Base-by-base conservation (phyloP, 371 early-diverging fungal species). In the Coemansia sp. region DNA sequence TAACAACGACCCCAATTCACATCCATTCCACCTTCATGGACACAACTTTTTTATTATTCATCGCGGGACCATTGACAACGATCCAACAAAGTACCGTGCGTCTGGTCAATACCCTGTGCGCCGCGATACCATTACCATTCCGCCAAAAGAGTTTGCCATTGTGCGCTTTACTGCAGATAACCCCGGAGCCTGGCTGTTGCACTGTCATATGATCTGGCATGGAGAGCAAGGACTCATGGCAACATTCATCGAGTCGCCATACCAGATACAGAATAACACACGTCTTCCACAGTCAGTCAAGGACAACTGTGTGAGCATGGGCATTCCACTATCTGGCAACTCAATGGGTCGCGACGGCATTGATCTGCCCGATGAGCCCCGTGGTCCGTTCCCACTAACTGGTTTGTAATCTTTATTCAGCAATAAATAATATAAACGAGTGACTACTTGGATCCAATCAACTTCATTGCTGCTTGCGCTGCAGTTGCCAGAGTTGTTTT, bases 1-100 rank as follows among this genome's bases (percentile, higher is more conserved):
- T 76, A 93, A 92, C 72, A 66, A 79, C 22, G 89, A 90, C 52
- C 67, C 69, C 26, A 86, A 84, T 60, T 77, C 79, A 64, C 91
- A 92, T 72, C 91, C 90, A 57, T 90, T 91, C 86, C 92, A 91
- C 79, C 77, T 90, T n/a, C 93, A 92, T 77, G 93, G 93, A n/a
- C 91, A 92, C 77, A 81, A 79, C 48, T 92, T 91, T 82, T 87
- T 87, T 66, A 74, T 92, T 34, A 83, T 90, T 37, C 83, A 53
- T 21, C 71, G 82, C 34, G 85, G 84, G 58, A 68, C 70, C 47
- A 57, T 61, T 5, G 58, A 70, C 66, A 40, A 58, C 21, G 24
- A n/a, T 0, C 45, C 70, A 4, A 42, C 18, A 4, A 18, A 42
- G 3, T 87, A 85, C 65, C 26, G 51, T 1, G 24, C 1, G 24